Evolutionary conservation across 768 basidiomycete species (phyloP), one percentile per base, ranked within the genome.

Genomic region (Boletus speciosus): DNA sequence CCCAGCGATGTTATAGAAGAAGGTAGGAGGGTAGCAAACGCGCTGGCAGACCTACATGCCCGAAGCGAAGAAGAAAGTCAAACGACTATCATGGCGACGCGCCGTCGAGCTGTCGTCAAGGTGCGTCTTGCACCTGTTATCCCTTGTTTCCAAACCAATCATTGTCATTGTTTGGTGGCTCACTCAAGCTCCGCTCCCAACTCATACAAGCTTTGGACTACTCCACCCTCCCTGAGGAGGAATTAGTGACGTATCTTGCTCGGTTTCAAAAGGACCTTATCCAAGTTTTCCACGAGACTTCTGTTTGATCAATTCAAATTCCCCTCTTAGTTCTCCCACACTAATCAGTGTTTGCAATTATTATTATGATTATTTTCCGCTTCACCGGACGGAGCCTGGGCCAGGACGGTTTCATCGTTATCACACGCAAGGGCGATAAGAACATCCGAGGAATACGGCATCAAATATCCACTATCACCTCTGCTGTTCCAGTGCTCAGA

Each of bases 241-340:
- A 90, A 43, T 73, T 93, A 1, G 66, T 82, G 16, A 72, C 73
- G 4, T 90, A 90, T 64, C 73, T 93, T 37, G 75, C 76, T 45
- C 76, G 82, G 25, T 79, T 93, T 60, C 91, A 93, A 66, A 80
- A 74, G 54, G 86, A 90, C 47, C 80, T 89, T 49, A 81, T 84
- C 21, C 78, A 76, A 45, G 80, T 81, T 16, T 67, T 68, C 49
- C 63, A 67, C 29, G 65, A 69, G 40, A 63, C 61, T 1, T 50
- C 57, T 27, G 23, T 53, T 42, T 66, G 47, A 67, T 39, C 5
- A 38, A 23, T 49, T 47, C 23, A 31, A 47, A 46, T 38, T 29
- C 34, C 6, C 16, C 39, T 12, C 23, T 27, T 36, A 56, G 32
- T 45, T 52, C 29, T 40, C 47, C n/a, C 38, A 38, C 39, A 14